A percentile compares a stretch with the other conserved stretches of the same genome.
phyloP scores from a whole-genome alignment of 441 rosid species.

The Euphorbia schlechtendalii region DNA sequence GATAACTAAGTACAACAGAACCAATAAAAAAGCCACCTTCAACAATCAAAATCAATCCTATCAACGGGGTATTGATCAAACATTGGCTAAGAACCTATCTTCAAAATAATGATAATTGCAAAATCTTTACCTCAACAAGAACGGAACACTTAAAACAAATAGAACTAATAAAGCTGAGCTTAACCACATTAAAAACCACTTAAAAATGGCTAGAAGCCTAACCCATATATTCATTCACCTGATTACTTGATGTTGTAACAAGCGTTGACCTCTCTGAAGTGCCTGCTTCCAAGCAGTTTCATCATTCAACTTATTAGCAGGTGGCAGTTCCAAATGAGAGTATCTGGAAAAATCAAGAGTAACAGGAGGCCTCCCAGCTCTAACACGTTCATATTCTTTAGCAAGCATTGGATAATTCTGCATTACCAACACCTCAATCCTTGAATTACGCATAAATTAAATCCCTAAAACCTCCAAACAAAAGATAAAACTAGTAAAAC shows the following conservation, averaged over 20 bases:
- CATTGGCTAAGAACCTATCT: neutral
- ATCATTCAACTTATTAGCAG: slow-evolving; percentile 63
- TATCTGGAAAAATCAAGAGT: slow-evolving; percentile 68
- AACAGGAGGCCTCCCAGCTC: slow-evolving; percentile 86
- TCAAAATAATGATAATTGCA: no score
- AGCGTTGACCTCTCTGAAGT: slow-evolving; percentile 72
- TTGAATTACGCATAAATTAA: neutral
- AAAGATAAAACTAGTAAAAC: no score
- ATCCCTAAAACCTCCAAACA: neutral
- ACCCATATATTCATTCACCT: no score
- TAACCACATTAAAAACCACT: no score
- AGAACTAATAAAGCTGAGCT: no score
- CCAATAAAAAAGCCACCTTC: neutral
- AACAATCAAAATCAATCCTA: neutral
- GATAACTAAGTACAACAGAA: neutral
- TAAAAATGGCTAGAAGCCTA: no score
- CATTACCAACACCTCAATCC: slow-evolving; percentile 13
- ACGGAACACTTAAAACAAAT: no score
- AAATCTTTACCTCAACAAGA: no score
- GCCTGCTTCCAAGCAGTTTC: slow-evolving; percentile 83
- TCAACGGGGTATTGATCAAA: neutral
- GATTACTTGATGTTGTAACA: slow-evolving; percentile 67
- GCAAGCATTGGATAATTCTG: slow-evolving; percentile 81
- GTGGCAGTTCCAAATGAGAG: slow-evolving; percentile 54
- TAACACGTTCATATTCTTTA: slow-evolving; percentile 84